phyloP scores from a whole-genome alignment of 139 green algal genomes.

The Tetraselmis striata region DNA sequence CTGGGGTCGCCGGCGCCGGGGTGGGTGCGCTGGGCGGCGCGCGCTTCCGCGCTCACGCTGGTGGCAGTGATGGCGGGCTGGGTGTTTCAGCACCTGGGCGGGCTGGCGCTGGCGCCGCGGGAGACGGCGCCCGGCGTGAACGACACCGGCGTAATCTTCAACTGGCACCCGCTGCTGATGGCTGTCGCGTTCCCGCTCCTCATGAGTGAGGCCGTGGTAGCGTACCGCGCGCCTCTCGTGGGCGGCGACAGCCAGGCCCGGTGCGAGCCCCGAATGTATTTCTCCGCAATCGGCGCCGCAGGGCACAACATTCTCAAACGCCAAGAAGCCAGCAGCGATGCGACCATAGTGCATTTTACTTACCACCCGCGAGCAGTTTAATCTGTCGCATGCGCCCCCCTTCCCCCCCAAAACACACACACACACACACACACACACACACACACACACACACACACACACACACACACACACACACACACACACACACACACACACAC shows the following conservation, averaged over 20 bases:
- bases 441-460: too few relatives aligned
- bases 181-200: slow-evolving; percentile 55
- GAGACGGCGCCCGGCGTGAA: slow-evolving; percentile 5
- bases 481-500: too few relatives aligned
- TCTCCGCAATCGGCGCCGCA: too few relatives aligned
- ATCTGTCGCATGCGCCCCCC: not conserved
- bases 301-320: too few relatives aligned
- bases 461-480: too few relatives aligned
- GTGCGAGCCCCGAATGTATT: too few relatives aligned
- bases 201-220: slow-evolving; percentile 64
- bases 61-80: slow-evolving; percentile 8
- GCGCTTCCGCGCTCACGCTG: not conserved
- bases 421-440: too few relatives aligned
- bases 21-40: not conserved
- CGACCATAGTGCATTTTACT: too few relatives aligned
- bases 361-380: too few relatives aligned
- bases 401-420: too few relatives aligned
- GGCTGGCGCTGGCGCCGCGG: slow-evolving; percentile 2
- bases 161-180: slow-evolving; percentile 75
- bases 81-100: slow-evolving; percentile 21
- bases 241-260: not conserved
- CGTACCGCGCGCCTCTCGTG: slow-evolving; percentile 44
- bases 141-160: slow-evolving; percentile 58
- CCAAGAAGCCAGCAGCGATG: too few relatives aligned
- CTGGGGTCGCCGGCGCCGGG: not conserved